Conservation (phyloP, 2,329 filamentous ascomycete genomes). For the Endoconidiophora laricicola region DNA sequence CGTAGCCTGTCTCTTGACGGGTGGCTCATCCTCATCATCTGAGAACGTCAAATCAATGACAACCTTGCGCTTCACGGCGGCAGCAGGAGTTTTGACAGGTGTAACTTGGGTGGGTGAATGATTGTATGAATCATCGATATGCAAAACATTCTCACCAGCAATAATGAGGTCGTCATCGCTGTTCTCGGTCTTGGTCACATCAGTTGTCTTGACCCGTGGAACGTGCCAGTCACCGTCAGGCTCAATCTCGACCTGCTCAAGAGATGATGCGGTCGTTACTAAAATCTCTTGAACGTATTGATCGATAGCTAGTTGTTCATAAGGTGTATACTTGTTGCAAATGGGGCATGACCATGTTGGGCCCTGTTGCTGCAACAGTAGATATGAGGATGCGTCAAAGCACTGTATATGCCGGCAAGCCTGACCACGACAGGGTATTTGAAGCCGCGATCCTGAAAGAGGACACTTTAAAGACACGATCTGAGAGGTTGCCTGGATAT, state of each 20-base stretch:
- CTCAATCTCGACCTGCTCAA: constrained; percentile 81
- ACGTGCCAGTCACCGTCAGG: constrained; percentile 61
- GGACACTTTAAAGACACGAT: constrained; percentile 88
- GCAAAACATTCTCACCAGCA: too few species aligned
- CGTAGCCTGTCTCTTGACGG: constrained; percentile 29
- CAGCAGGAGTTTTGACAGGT: constrained; percentile 16
- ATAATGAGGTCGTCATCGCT: constrained; percentile 28
- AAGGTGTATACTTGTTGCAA: constrained; percentile 70
- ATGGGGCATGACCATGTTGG: constrained; percentile 95
- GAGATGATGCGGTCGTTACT: constrained; percentile 47
- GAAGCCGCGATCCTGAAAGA: constrained; percentile 68
- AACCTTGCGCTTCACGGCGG: constrained; percentile 32
- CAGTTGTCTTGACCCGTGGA: not conserved
- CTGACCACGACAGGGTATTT: constrained; percentile 60
- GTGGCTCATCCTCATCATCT: constrained; percentile 36
- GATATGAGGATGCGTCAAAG: constrained; percentile 82
- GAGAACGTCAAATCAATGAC: constrained; percentile 45
- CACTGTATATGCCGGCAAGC: constrained; percentile 83
- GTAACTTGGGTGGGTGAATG: not conserved
- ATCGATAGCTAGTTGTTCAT: constrained; percentile 70
- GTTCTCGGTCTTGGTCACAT: constrained; percentile 18
- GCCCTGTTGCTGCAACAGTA: constrained; percentile 88
- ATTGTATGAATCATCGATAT: not conserved
- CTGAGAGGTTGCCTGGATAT: constrained; percentile 76
- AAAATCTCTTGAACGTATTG: constrained; percentile 82